A percentile compares a stretch with the other conserved stretches of the same genome.
Evolutionary conservation across 1,139 yeast species (phyloP).

Genomic region (Scheffersomyces titani): DNA sequence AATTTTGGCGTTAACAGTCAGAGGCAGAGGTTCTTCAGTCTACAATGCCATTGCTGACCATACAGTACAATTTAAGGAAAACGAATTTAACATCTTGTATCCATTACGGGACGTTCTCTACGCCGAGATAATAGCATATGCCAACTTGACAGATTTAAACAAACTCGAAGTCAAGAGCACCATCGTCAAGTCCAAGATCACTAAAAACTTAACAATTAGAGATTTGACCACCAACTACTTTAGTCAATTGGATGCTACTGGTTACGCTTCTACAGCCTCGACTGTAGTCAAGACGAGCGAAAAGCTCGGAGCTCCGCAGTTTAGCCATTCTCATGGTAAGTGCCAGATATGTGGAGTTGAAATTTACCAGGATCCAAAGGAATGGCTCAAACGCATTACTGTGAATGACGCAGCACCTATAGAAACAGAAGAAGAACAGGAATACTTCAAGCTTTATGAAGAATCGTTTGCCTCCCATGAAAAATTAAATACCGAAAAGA

Average conservation of each 20-base stretch:
- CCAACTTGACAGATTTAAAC: conserved; percentile 34
- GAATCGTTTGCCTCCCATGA: conserved; percentile 7
- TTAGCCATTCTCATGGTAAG: conserved; percentile 11
- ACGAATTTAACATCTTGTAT: conserved; percentile 47
- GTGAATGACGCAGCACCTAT: conserved; percentile 60
- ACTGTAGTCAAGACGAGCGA: conserved; percentile 91
- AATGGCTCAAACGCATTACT: conserved; percentile 76
- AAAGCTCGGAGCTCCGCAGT: conserved; percentile 64
- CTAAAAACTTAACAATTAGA: conserved; percentile 75
- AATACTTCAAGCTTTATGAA: conserved; percentile 28
- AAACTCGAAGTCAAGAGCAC: conserved; percentile 22
- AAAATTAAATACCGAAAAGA: conserved; percentile 1
- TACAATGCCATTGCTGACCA: conserved; percentile 55
- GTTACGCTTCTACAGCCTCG: conserved; percentile 88
- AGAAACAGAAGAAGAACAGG: conserved; percentile 48
- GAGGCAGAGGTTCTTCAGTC: conserved; percentile 81
- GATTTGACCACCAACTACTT: conserved; percentile 79
- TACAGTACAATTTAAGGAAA: conserved; percentile 24
- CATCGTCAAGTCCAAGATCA: conserved; percentile 33
- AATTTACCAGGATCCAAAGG: conserved; percentile 57
- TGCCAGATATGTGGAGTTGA: conserved; percentile 58
- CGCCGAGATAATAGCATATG: conserved; percentile 64
- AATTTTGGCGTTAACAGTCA: conserved; percentile 77
- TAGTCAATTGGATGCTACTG: conserved; percentile 64
- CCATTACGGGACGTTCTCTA: conserved; percentile 77